phyloP scores from a whole-genome alignment of 495 filamentous ascomycete species.

The Neurospora pannonica region DNA sequence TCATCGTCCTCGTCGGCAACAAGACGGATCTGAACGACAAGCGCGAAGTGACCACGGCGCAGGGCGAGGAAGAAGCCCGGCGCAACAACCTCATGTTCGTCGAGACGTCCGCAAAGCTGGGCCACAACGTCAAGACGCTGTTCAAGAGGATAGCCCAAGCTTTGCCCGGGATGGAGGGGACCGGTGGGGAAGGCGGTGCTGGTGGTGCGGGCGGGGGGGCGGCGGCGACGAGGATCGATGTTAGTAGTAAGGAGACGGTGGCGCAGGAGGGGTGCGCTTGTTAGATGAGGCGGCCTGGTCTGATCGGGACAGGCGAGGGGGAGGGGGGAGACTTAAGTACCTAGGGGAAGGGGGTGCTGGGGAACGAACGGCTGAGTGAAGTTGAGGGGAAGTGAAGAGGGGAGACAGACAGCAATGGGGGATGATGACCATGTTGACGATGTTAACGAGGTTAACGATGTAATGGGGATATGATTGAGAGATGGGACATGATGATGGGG shows the following conservation, averaged over 20 bases:
- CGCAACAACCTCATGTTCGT: slow-evolving; percentile 96
- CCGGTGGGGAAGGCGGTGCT: slow-evolving; percentile 37
- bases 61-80: slow-evolving; percentile 98
- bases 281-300: slow-evolving; percentile 26
- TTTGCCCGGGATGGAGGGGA: slow-evolving; percentile 92
- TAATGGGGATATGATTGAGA: background rate
- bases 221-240: slow-evolving; percentile 64
- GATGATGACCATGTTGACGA: background rate
- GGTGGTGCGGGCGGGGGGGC: background rate
- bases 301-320: background rate
- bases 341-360: background rate
- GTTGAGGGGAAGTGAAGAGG: background rate
- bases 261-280: slow-evolving; percentile 77
- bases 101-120: slow-evolving; percentile 96
- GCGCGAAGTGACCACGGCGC: slow-evolving; percentile 84
- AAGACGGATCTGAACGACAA: slow-evolving; percentile 98
- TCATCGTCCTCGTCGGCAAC: slow-evolving; percentile 96
- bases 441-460: background rate
- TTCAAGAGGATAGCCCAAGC: slow-evolving; percentile 97
- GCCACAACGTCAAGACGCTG: slow-evolving; percentile 93
- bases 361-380: background rate
- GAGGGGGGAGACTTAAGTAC: background rate
- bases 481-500: background rate
- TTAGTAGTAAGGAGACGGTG: slow-evolving; percentile 67
- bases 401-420: background rate